Conservation (phyloP, 306 rosid genomes). For the Quercus dentata region DNA sequence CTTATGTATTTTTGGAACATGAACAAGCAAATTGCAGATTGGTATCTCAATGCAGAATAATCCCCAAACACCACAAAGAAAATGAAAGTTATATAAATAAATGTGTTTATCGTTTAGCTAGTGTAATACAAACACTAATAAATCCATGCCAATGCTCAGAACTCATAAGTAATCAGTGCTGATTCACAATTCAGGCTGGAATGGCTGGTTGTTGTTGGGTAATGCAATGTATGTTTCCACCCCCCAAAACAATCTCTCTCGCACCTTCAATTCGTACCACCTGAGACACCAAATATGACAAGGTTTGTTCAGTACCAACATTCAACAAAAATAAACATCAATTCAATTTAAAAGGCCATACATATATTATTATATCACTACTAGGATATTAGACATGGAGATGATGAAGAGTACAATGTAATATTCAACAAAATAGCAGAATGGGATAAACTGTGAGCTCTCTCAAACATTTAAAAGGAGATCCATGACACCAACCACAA, state of each 20-base stretch:
- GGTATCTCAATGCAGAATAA: too few relatives aligned
- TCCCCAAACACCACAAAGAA: background rate
- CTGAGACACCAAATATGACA: slow-evolving; percentile 33
- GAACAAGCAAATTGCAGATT: too few relatives aligned
- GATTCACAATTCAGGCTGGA: background rate
- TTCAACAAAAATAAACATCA: background rate
- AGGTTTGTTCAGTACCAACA: background rate
- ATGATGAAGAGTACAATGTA: background rate
- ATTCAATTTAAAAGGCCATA: background rate
- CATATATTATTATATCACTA: background rate
- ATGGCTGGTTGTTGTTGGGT: slow-evolving; percentile 86
- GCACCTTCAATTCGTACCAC: slow-evolving; percentile 80
- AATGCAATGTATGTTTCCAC: slow-evolving; percentile 95
- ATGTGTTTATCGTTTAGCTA: too few relatives aligned
- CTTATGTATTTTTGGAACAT: too few relatives aligned
- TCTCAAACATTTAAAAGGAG: too few relatives aligned
- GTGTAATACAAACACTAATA: background rate
- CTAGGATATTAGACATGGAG: background rate
- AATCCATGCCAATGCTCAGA: background rate
- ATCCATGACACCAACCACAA: too few relatives aligned
- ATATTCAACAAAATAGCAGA: background rate
- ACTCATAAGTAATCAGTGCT: background rate
- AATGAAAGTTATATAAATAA: background rate
- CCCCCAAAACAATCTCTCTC: slow-evolving; percentile 86
- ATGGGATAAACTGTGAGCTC: too few relatives aligned